Evolutionary conservation across 1,284 basidiomycete genomes (phyloP), one percentile per base, ranked within the genome.

Genomic region (Heterobasidion annosum): DNA sequence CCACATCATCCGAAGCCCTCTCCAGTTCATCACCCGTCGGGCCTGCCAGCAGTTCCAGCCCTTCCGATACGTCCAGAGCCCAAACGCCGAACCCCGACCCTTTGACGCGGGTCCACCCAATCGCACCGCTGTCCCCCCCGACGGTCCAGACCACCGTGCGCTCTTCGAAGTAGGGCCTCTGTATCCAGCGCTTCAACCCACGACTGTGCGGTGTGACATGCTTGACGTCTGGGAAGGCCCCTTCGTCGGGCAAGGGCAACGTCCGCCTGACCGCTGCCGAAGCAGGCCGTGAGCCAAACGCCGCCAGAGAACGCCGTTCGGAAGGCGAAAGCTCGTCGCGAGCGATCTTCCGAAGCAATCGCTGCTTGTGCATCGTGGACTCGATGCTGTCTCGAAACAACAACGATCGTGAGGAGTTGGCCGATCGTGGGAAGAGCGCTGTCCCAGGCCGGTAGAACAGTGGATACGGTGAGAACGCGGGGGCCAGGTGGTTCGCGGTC

Each of bases 101-200:
- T 71, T 73, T 62, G 45, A 88, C 72, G 33, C 67, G 71, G 33
- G 67, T 69, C 51, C 67, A 60, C 37, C 66, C 59, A 50, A 81
- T 59, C 33, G 67, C 60, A 50, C 66, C 64, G 42, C 63, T 46
- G 34, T 63, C 68, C 47, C 75, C 71, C 34, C 69, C 67, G 18
- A 72, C 70, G 12, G 75, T 64, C 72, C 81, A 86, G 2, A 85
- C 70, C 19, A 70, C 67, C 59, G 77, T 70, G 25, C 87, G 74
- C 55, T 90, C 85, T 64, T 91, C 88, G 64, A 88, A 90, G 63
- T 83, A 85, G 16, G 85, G 82, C 5, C 88, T 80, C 35, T 71
- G 68, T 57, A 81, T 74, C 89, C 89, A 91, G 19, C 69, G 75
- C 53, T 73, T 75, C 46, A 91, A 69, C 51, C 85, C 83, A 15